Conservation (phyloP, 1,139 yeast genomes). For the Yamadazyma diospyri region DNA sequence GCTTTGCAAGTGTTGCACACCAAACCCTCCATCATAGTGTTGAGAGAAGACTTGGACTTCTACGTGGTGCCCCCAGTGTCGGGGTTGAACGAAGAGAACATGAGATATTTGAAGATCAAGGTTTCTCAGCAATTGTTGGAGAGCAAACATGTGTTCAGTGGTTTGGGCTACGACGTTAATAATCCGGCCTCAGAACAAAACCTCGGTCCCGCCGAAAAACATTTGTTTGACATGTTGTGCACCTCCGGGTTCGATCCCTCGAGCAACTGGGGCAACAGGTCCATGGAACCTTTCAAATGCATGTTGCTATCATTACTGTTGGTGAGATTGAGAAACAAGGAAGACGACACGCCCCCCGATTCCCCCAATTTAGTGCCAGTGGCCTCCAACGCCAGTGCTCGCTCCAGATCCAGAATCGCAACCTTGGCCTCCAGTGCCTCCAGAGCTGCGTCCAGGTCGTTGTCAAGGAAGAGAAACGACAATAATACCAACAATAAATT, state of each 20-base stretch:
- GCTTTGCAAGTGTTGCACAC: slow-evolving; percentile 54
- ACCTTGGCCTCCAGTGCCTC: slow-evolving; percentile 40
- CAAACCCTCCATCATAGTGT: slow-evolving; percentile 87
- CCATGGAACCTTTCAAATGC: slow-evolving; percentile 81
- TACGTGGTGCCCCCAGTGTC: slow-evolving; percentile 78
- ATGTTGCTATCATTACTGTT: slow-evolving; percentile 82
- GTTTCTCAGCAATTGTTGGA: slow-evolving; percentile 55
- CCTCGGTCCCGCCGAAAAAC: slow-evolving; percentile 92
- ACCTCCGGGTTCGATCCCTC: slow-evolving; percentile 73
- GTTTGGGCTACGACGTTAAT: slow-evolving; percentile 48
- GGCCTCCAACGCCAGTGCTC: slow-evolving; percentile 36
- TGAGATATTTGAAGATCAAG: slow-evolving; percentile 62
- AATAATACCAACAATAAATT: slow-evolving; percentile 59
- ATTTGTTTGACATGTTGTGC: slow-evolving; percentile 90
- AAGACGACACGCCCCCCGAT: slow-evolving; percentile 33
- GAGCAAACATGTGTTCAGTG: slow-evolving; percentile 68
- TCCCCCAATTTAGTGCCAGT: slow-evolving; percentile 51
- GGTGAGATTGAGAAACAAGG: slow-evolving; percentile 52
- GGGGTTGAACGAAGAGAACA: slow-evolving; percentile 48
- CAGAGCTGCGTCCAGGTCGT: slow-evolving; percentile 53
- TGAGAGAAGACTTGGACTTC: slow-evolving; percentile 91
- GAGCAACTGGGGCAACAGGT: slow-evolving; percentile 85
- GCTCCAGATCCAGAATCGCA: slow-evolving; percentile 44
- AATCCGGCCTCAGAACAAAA: slow-evolving; percentile 29
- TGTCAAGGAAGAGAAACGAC: slow-evolving; percentile 39